A percentile compares a stretch with the other conserved stretches of the same genome.
These are phyloP conservation scores for Fraxinus nigra DNA, from an alignment of 305 asterid genomes.

Conservation along the genomic window DNA sequence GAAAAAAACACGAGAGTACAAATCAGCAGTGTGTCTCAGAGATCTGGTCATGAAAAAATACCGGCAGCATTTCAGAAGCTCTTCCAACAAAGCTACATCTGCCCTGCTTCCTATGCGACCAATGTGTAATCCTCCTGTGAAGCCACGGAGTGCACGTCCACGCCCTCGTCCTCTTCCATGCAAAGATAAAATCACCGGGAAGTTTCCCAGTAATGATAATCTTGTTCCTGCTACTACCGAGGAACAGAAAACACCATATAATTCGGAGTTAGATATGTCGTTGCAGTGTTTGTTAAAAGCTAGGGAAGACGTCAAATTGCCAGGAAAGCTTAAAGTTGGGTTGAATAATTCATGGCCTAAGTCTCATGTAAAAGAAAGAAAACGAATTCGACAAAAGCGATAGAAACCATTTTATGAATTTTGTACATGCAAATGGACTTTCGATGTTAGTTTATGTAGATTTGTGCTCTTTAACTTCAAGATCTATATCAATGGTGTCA, in stretches of 20 bases:
- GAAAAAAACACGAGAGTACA: slow-evolving; percentile 64
- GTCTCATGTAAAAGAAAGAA: slow-evolving; percentile 29
- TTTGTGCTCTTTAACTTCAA: too few species aligned
- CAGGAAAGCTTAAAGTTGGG: slow-evolving; percentile 23
- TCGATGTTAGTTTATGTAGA: too few species aligned
- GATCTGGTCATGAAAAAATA: slow-evolving; percentile 49
- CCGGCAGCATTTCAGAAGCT: slow-evolving; percentile 37
- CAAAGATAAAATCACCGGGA: slow-evolving; percentile 7
- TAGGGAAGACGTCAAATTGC: slow-evolving; percentile 37
- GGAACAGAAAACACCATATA: slow-evolving; percentile 23
- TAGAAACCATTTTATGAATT: background rate
- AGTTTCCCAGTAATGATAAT: slow-evolving; percentile 15
- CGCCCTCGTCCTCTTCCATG: slow-evolving; percentile 35
- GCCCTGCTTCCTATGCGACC: slow-evolving; percentile 33
- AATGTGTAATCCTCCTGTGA: slow-evolving; percentile 56
- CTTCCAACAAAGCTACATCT: slow-evolving; percentile 41
- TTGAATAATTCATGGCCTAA: slow-evolving; percentile 19
- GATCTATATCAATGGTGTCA: too few species aligned
- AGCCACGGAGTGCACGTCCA: slow-evolving; percentile 65
- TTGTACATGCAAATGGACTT: background rate
- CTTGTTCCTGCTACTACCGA: background rate
- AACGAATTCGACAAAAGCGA: slow-evolving; percentile 24
- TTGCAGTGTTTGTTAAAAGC: slow-evolving; percentile 28
- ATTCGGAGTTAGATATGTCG: slow-evolving; percentile 21
- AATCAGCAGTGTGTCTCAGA: slow-evolving; percentile 63